Evolutionary conservation across 2,329 filamentous ascomycete species (phyloP).

Genomic region (Macroventuria anomochaeta): DNA sequence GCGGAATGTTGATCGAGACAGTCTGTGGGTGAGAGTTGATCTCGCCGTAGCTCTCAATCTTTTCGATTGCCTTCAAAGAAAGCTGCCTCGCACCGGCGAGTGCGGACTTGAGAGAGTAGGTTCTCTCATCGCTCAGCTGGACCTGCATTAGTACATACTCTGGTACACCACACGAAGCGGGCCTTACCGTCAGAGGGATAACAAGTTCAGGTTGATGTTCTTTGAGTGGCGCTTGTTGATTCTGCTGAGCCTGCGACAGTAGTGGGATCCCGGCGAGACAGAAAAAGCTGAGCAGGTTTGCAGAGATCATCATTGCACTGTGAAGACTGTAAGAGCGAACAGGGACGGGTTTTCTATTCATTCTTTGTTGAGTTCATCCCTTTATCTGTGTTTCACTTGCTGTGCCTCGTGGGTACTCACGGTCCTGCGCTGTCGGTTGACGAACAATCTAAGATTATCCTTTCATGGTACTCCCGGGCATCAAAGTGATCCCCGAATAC

Average conservation of each 20-base stretch:
- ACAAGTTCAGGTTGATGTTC: neutral
- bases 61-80: neutral
- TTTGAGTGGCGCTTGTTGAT: constrained; percentile 13
- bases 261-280: constrained; percentile 1
- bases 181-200: constrained; percentile 5
- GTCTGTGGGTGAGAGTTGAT: constrained; percentile 1
- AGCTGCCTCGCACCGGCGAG: neutral
- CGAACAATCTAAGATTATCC: neutral
- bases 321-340: too few species aligned
- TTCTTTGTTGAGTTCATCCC: neutral
- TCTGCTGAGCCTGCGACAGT: constrained; percentile 5
- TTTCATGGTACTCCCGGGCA: constrained; percentile 9
- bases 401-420: constrained; percentile 10
- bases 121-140: neutral
- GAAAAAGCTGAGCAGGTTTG: constrained; percentile 2
- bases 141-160: neutral
- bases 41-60: neutral
- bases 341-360: neutral
- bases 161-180: too few species aligned
- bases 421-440: neutral
- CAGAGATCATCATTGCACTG: neutral
- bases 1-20: constrained; percentile 7
- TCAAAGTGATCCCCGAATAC: constrained; percentile 16
- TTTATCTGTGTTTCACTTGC: constrained; percentile 18
- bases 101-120: constrained; percentile 1